Conservation (phyloP, 306 rosid species). For the Vigna radiata region DNA sequence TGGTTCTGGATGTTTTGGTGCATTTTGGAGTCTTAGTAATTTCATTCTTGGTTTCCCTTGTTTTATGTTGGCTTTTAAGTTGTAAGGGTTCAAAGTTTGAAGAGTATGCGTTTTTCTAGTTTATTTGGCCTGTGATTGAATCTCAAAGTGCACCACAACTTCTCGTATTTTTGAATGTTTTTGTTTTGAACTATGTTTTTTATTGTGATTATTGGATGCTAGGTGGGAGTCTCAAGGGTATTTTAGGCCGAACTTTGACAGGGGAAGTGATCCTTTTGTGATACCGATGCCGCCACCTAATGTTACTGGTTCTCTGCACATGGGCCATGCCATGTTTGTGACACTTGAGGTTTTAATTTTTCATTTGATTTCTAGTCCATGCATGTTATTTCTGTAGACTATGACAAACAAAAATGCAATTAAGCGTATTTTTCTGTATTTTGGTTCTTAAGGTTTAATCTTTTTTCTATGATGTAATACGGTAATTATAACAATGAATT, state of each 20-base stretch:
- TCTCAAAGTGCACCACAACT: conserved; percentile 12
- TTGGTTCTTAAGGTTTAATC: background rate
- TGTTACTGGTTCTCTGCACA: conserved; percentile 96
- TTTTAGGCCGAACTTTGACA: conserved; percentile 77
- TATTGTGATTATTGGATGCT: conserved; percentile 47
- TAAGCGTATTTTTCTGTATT: conserved; percentile 27
- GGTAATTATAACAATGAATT: conserved; percentile 15
- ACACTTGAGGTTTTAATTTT: conserved; percentile 79
- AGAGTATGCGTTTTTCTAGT: background rate
- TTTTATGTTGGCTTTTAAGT: background rate
- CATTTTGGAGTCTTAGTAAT: background rate
- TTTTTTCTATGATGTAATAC: background rate
- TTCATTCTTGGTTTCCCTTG: background rate
- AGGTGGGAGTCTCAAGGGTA: conserved; percentile 99
- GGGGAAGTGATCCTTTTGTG: conserved; percentile 82
- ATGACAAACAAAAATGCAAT: background rate
- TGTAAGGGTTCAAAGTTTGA: background rate
- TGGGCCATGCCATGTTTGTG: conserved; percentile 99
- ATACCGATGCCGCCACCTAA: conserved; percentile 98
- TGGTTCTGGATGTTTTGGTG: background rate
- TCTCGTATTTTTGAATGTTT: background rate
- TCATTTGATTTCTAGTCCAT: conserved; percentile 1
- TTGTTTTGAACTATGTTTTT: conserved; percentile 3
- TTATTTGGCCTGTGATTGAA: conserved; percentile 1
- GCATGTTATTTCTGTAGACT: background rate